Percentiles rank a stretch among this genome's conserved stretches.
Conservation (phyloP, 441 rosid genomes). For the Gossypium gossypioides region DNA sequence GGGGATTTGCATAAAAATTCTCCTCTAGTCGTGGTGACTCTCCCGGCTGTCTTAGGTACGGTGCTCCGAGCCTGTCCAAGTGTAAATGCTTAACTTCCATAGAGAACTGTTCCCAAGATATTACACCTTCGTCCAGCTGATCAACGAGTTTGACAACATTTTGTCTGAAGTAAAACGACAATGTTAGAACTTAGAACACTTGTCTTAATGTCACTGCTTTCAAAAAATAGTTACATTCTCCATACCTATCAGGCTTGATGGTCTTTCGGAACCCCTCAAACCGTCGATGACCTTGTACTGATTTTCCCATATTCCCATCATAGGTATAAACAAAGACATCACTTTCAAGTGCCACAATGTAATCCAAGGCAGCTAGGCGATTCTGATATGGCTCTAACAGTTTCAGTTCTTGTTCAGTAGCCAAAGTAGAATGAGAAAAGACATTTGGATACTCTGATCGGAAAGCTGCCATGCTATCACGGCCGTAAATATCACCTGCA, state of each 20-base stretch:
- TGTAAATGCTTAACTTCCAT: slow-evolving; percentile 52
- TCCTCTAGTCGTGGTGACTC: slow-evolving; percentile 75
- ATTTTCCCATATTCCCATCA: slow-evolving; percentile 91
- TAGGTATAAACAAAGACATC: slow-evolving; percentile 80
- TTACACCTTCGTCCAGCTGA: slow-evolving; percentile 50
- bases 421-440: slow-evolving; percentile 59
- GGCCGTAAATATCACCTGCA: slow-evolving; percentile 73
- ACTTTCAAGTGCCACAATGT: slow-evolving; percentile 78
- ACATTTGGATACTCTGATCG: slow-evolving; percentile 73
- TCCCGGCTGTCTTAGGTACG: slow-evolving; percentile 53
- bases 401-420: slow-evolving; percentile 66
- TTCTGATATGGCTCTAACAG: slow-evolving; percentile 66
- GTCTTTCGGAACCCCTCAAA: slow-evolving; percentile 81
- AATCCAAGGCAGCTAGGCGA: slow-evolving; percentile 83
- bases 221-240: not conserved
- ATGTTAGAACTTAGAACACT: not conserved
- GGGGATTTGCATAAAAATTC: slow-evolving; percentile 80
- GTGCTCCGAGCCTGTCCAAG: slow-evolving; percentile 56
- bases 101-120: slow-evolving; percentile 70
- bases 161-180: slow-evolving; percentile 35
- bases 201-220: not conserved
- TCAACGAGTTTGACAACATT: slow-evolving; percentile 61
- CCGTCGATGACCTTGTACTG: slow-evolving; percentile 84
- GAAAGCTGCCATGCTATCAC: slow-evolving; percentile 60
- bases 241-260: slow-evolving; percentile 79